Base-by-base conservation (phyloP, 2,329 filamentous ascomycete genomes). In the Pseudocercospora fuligena region DNA sequence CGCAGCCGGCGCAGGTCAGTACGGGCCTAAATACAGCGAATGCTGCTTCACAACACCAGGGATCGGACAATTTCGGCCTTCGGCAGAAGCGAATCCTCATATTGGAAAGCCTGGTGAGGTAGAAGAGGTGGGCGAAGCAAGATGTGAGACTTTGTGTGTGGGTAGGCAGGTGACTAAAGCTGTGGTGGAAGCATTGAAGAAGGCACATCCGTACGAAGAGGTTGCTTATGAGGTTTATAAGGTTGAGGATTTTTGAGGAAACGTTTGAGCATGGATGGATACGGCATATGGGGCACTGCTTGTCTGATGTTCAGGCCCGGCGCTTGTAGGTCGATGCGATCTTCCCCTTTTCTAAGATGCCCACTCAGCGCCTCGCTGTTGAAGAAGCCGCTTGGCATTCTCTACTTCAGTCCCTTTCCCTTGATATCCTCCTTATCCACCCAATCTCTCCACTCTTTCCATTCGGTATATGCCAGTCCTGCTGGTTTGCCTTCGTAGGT, bases 401-500 rank as follows among this genome's bases (percentile, higher is more conserved):
- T 46, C 54, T 60, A 66, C 56, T 64, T 66, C 61, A 61, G 33
- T 5, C 29, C 58, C 31, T 66, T 64, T 8, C 21, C 49, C 21
- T 60, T 60, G 3, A 58, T 62, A 4, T 61, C 63, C 49, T 66
- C 61, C 58, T 63, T 59, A 29, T 84, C 82, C 21, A 89, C 86
- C 91, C 92, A 95, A 16, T 89, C 86, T 77, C 88, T 88, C 92
- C 93, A 97, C 71, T 86, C 86, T 83, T 87, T 89, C 85, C 89
- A 98, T 74, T 94, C 91, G 1, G 78, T 79, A 77, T 92, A 97
- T 58, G 80, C 83, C 66, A 95, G 78, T 64, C 83, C 89, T 63
- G 89, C 87, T 82, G 92, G 94, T 80, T 89, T 89, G 21, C 95
- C 95, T 80, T 95, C 92, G 78, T 98, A 99, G 72, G 92, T 86